Evolutionary conservation across 169 alveolate genomes (phyloP).

Genomic region (Plasmodium gonderi): DNA sequence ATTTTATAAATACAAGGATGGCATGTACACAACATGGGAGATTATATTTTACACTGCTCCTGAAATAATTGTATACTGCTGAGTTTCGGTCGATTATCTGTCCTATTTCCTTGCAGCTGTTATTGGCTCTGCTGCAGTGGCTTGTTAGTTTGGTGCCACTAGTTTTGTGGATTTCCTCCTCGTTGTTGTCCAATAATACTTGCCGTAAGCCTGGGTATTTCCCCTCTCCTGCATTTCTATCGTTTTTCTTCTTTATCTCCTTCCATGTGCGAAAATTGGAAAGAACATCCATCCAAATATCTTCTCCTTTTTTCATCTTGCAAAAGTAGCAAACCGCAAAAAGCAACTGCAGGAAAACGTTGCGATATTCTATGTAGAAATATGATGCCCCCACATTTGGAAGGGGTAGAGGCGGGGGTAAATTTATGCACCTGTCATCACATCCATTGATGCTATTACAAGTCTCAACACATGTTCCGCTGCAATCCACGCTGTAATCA

Average conservation of each 20-base stretch:
- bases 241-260: not conserved
- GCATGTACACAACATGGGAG: constrained; percentile 56
- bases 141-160: too few species aligned
- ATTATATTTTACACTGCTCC: constrained; percentile 1
- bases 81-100: not conserved
- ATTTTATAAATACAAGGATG: constrained; percentile 19
- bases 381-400: not conserved
- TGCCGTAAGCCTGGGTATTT: not conserved
- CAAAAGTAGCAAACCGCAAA: not conserved
- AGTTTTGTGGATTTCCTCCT: too few species aligned
- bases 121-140: not conserved
- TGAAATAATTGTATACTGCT: constrained; percentile 4
- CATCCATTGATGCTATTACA: not conserved
- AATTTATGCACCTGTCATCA: not conserved
- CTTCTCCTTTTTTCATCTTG: not conserved
- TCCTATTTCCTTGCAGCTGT: not conserved
- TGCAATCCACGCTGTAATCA: not conserved
- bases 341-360: not conserved
- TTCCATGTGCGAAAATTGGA: not conserved
- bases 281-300: not conserved
- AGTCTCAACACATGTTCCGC: not conserved
- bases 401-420: not conserved
- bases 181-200: too few species aligned
- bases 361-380: not conserved
- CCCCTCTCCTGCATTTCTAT: not conserved